phyloP scores from a whole-genome alignment of 768 basidiomycete species.

The Mycena amicta region DNA sequence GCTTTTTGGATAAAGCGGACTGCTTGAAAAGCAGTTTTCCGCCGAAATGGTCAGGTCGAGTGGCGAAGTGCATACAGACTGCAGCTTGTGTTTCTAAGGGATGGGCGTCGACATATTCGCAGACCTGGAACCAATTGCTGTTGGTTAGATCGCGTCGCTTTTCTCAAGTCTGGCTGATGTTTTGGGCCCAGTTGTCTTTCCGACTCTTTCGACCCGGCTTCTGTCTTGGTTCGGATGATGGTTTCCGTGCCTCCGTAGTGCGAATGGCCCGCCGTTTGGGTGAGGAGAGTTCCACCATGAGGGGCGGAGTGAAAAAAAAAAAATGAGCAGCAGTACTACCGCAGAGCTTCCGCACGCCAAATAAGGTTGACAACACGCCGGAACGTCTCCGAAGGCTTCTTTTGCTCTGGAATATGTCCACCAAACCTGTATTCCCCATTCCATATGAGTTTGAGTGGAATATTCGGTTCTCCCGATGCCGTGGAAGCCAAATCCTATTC shows the following conservation, averaged over 20 bases:
- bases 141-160: conserved; percentile 23
- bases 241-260: neutral
- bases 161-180: conserved; percentile 15
- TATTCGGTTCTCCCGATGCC: conserved; percentile 3
- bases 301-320: neutral
- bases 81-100: conserved; percentile 22
- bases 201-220: conserved; percentile 1
- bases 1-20: conserved; percentile 27
- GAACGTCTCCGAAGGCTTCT: neutral
- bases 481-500: neutral
- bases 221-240: neutral
- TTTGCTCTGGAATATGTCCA: neutral
- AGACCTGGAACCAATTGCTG: conserved; percentile 29
- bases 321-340: too few relatives aligned
- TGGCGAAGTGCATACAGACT: conserved; percentile 23
- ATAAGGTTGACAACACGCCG: neutral
- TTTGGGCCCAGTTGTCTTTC: conserved; percentile 6
- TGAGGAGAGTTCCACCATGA: neutral
- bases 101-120: conserved; percentile 24
- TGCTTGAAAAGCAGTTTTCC: conserved; percentile 29
- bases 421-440: neutral
- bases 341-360: neutral
- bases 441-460: conserved; percentile 2
- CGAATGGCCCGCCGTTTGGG: neutral
- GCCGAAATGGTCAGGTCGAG: neutral